Percentiles rank a stretch among this genome's conserved stretches.
These are phyloP conservation scores for Apiotrichum siamense DNA, from an alignment of 1,284 basidiomycete genomes.

Conservation along the genomic window DNA sequence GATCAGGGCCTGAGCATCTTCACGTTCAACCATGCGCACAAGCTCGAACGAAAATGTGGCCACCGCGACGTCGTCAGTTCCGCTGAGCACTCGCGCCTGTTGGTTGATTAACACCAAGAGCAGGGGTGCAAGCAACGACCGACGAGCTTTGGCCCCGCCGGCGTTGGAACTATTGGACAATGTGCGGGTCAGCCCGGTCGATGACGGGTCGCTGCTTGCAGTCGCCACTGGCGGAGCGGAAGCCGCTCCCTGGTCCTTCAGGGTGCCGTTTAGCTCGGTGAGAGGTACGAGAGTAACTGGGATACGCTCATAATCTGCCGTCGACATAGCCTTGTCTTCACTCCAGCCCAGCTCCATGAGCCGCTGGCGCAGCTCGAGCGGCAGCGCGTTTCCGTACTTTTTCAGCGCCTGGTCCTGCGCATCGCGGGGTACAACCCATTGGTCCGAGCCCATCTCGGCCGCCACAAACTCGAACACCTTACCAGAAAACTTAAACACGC, in stretches of 20 bases:
- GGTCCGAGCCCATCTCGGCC: constrained; percentile 35
- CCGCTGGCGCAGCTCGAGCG: constrained; percentile 36
- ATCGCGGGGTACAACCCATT: constrained; percentile 35
- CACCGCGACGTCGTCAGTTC: constrained; percentile 55
- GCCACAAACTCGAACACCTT: constrained; percentile 34
- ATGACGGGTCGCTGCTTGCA: neutral
- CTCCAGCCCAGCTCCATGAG: constrained; percentile 43
- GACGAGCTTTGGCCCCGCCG: constrained; percentile 1
- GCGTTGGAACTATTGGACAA: constrained; percentile 3
- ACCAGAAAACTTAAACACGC: constrained; percentile 31
- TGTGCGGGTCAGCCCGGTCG: neutral
- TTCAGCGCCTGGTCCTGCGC: constrained; percentile 35
- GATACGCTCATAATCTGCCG: constrained; percentile 30
- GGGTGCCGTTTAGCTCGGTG: neutral
- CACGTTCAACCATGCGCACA: constrained; percentile 64
- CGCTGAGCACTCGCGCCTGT: constrained; percentile 48
- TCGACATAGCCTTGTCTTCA: constrained; percentile 25
- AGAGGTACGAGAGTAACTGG: constrained; percentile 30
- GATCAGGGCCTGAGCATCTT: constrained; percentile 59
- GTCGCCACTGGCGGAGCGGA: neutral
- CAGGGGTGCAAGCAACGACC: constrained; percentile 29
- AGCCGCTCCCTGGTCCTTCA: constrained; percentile 1
- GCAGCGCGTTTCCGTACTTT: constrained; percentile 34
- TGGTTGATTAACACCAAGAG: constrained; percentile 21
- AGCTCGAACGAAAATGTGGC: constrained; percentile 57